These are phyloP conservation scores for Ascochyta pisi DNA, from an alignment of 2,329 filamentous ascomycete genomes.

Conservation along the genomic window DNA sequence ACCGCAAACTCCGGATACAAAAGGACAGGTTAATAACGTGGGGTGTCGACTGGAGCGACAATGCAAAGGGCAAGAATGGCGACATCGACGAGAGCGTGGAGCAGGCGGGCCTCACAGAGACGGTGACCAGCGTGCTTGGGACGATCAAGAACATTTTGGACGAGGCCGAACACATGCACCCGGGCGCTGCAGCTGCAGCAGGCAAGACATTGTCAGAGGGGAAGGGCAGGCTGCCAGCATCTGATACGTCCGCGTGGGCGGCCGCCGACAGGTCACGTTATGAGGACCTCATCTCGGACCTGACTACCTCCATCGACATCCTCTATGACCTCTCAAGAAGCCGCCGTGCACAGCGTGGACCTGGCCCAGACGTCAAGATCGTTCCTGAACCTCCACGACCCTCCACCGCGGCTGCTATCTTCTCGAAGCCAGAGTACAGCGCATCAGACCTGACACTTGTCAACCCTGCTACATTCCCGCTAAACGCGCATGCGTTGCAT, in stretches of 20 bases:
- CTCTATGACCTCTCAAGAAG: conserved; percentile 78
- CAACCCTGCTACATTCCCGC: conserved; percentile 47
- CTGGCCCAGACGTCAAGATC: conserved; percentile 29
- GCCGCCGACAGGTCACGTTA: conserved; percentile 76
- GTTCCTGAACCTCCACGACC: conserved; percentile 25
- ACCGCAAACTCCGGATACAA: conserved; percentile 80
- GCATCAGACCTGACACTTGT: conserved; percentile 54
- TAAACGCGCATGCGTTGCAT: conserved; percentile 25
- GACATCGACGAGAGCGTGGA: conserved; percentile 76
- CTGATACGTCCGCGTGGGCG: conserved; percentile 51
- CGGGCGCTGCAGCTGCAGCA: conserved; percentile 50
- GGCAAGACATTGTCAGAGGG: conserved; percentile 43
- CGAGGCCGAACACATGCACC: conserved; percentile 76
- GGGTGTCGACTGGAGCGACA: conserved; percentile 83
- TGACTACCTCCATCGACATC: conserved; percentile 80
- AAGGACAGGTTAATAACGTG: conserved; percentile 80
- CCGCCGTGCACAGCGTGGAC: conserved; percentile 54
- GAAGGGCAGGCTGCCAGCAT: conserved; percentile 41
- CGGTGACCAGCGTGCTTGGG: conserved; percentile 78
- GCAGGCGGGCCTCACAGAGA: conserved; percentile 73
- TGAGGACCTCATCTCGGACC: conserved; percentile 74
- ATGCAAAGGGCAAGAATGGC: conserved; percentile 62
- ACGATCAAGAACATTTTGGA: conserved; percentile 82
- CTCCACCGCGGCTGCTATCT: conserved; percentile 30
- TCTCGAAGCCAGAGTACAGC: conserved; percentile 46